These are phyloP conservation scores for Dimargaris cristalligena DNA, from an alignment of 192 early-diverging fungal genomes.

Conservation along the genomic window DNA sequence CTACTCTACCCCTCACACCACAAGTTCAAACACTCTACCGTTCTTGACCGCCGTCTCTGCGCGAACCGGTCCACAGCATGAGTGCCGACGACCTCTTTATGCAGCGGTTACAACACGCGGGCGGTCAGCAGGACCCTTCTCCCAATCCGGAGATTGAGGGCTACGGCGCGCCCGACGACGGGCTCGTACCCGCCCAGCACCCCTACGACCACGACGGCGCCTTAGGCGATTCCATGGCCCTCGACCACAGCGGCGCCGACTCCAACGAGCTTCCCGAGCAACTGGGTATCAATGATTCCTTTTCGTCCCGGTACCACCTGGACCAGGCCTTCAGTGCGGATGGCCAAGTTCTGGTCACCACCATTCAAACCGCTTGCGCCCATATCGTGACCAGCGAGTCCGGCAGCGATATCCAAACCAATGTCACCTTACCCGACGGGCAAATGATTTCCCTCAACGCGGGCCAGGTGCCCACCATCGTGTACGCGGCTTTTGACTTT, in stretches of 20 bases:
- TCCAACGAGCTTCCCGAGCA: neutral
- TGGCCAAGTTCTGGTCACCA: conserved; percentile 1
- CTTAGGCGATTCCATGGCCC: too few species aligned
- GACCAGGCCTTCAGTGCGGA: neutral
- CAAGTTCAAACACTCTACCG: too few species aligned
- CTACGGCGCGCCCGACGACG: neutral
- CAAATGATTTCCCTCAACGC: conserved; percentile 11
- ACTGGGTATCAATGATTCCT: neutral
- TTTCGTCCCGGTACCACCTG: conserved; percentile 2
- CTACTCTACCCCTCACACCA: too few species aligned
- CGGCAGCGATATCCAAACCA: conserved; percentile 4
- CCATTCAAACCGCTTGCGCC: conserved; percentile 10
- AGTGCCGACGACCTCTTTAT: conserved; percentile 5
- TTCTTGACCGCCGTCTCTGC: too few species aligned
- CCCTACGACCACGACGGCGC: neutral
- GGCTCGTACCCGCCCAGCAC: neutral
- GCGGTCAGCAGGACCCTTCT: conserved; percentile 9
- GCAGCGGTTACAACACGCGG: conserved; percentile 8
- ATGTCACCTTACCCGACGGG: conserved; percentile 8
- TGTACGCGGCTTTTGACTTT: conserved; percentile 61
- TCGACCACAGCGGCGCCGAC: too few species aligned
- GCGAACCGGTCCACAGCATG: conserved; percentile 1
- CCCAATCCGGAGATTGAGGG: conserved; percentile 8
- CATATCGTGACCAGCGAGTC: conserved; percentile 7
- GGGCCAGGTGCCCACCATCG: conserved; percentile 13